Evolutionary conservation across 768 basidiomycete species (phyloP), one percentile per base, ranked within the genome.

Genomic region (Lentinula raphanica): DNA sequence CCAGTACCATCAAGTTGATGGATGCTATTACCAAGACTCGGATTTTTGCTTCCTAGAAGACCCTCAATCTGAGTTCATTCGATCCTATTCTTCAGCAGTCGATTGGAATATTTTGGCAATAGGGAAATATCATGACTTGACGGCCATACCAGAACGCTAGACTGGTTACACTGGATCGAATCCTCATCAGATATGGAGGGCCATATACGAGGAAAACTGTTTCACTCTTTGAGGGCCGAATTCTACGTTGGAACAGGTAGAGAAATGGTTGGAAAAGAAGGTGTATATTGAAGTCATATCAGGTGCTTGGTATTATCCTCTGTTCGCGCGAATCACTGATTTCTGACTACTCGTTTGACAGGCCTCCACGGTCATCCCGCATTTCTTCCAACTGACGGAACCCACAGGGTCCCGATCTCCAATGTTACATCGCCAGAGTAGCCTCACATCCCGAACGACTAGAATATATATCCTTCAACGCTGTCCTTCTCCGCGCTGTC

Each of bases 201-300:
- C 97, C 6, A 99, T 99, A 59, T 99, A 99, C 71, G 87, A 97
- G 66, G 97, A 99, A 69, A 99, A 99, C 68, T 99, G 97, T 67
- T 99, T 99, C 70, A 93, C 93, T 2, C 71, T 90, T 85, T 88
- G 0, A 88, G 90, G n/a, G n/a, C n/a, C n/a, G n/a, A n/a, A 66
- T 72, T 87, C 32, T 74, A 83, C 68, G 72, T 64, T 7, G 73
- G 72, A 9, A 83, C 75, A 63, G 81, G 71, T 67, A 49, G 77
- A 77, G 31, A 85, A 87, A 59, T 98, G 97, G 69, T 72, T 98
- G 27, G 97, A 99, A 72, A 98, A 98, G 73, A 78, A 88, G 59
- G 92, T 98, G 1, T 99, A 98, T 67, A 98, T 98, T 71, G 88
- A 94, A 67, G 84, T 98, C 56, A 88, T 99, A 44, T 98, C 97